Percentiles rank a stretch among this genome's conserved stretches.
Conservation (phyloP, 257 asterid genomes). For the Gentiana straminea region DNA sequence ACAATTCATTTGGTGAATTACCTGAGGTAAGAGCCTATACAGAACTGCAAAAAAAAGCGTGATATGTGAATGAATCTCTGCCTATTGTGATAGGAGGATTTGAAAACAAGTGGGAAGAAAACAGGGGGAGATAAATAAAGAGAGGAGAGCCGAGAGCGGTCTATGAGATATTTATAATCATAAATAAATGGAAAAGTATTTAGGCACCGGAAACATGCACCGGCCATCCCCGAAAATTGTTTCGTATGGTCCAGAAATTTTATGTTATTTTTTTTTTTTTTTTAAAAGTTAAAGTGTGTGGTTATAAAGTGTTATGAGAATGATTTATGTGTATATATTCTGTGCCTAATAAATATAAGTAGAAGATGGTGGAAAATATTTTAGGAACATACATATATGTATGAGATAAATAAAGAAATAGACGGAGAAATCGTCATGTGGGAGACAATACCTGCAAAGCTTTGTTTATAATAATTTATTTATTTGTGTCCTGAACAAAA, state of each 20-base stretch:
- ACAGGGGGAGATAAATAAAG: constrained; percentile 38
- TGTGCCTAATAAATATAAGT: constrained; percentile 7
- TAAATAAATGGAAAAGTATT: too few relatives aligned
- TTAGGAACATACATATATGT: too few relatives aligned
- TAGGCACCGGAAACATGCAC: too few relatives aligned
- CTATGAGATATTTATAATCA: too few relatives aligned
- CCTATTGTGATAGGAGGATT: too few relatives aligned
- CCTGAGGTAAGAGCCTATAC: constrained; percentile 51
- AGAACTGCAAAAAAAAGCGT: constrained; percentile 5
- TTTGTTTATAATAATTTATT: constrained; percentile 11
- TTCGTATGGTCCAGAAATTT: too few relatives aligned
- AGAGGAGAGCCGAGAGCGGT: not conserved
- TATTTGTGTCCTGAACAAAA: too few relatives aligned
- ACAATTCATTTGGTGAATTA: constrained; percentile 7
- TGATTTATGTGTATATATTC: not conserved
- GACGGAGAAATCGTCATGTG: constrained; percentile 1
- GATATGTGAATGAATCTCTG: not conserved
- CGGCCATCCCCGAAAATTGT: too few relatives aligned
- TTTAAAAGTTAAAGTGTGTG: too few relatives aligned
- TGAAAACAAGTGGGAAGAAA: too few relatives aligned
- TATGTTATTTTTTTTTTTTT: too few relatives aligned
- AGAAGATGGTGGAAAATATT: not conserved
- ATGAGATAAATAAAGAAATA: not conserved
- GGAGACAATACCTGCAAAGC: constrained; percentile 27
- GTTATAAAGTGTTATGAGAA: too few relatives aligned